phyloP scores from a whole-genome alignment of 73 alveolate species.

The Paraurostyla sp. region DNA sequence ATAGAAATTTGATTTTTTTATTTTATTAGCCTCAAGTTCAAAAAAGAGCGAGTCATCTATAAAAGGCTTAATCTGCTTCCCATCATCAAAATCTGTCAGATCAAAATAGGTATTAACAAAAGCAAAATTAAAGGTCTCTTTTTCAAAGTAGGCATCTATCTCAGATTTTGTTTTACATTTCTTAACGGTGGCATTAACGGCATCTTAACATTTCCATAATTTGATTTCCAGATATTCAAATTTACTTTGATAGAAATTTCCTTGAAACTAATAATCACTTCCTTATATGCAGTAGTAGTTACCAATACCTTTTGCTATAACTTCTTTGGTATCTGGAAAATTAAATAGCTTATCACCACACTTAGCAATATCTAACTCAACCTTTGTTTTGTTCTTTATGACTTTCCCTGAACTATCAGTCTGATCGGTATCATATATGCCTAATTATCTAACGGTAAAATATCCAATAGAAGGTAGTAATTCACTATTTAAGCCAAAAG shows the following conservation, averaged over 20 bases:
- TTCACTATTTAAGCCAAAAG: conserved; percentile 4
- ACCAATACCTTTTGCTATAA: not conserved
- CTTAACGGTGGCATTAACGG: not conserved
- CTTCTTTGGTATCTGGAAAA: not conserved
- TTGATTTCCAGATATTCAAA: conserved; percentile 20
- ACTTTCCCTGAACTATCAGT: not conserved
- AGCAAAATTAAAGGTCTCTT: conserved; percentile 23
- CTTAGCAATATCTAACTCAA: not conserved
- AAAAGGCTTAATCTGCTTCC: not conserved
- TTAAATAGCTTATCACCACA: conserved; percentile 5
- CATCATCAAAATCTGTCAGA: not conserved
- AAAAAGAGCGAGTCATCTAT: conserved; percentile 44
- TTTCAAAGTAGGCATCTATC: not conserved
- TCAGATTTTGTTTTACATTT: not conserved
- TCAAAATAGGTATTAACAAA: conserved; percentile 17
- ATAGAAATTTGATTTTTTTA: conserved; percentile 17
- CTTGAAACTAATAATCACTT: not conserved
- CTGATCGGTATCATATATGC: not conserved
- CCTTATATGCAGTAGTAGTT: not conserved
- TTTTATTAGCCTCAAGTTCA: not conserved
- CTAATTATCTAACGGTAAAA: conserved; percentile 9
- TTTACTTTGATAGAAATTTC: conserved; percentile 1
- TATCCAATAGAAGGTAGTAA: conserved; percentile 20
- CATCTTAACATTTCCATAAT: conserved; percentile 33
- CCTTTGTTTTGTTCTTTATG: not conserved